Evolutionary conservation across 768 basidiomycete species (phyloP).

Genomic region (Kwoniella botswanensis): DNA sequence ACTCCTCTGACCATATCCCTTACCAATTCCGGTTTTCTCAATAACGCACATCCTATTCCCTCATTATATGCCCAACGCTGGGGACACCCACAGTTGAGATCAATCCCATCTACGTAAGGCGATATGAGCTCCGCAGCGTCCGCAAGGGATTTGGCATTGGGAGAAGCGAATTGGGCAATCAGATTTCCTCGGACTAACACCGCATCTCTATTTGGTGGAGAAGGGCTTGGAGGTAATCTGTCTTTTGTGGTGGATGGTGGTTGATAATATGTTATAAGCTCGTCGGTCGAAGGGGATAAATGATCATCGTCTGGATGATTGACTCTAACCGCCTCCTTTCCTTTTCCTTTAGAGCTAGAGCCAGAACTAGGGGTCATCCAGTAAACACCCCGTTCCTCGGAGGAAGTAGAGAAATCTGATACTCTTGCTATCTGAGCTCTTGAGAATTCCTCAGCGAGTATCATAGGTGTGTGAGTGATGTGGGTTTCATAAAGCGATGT

Average conservation of each 20-base stretch:
- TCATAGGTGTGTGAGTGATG: conserved; percentile 64
- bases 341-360: neutral
- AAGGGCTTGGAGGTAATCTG: conserved; percentile 38
- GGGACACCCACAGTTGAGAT: conserved; percentile 63
- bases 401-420: conserved; percentile 60
- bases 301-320: conserved; percentile 17
- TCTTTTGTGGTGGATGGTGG: conserved; percentile 15
- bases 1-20: conserved; percentile 61
- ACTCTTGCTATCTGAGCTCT: conserved; percentile 60
- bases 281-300: neutral
- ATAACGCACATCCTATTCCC: conserved; percentile 61
- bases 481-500: conserved; percentile 61
- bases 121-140: conserved; percentile 61
- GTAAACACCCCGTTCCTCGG: conserved; percentile 60
- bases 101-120: conserved; percentile 62
- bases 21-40: conserved; percentile 62
- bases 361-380: conserved; percentile 51
- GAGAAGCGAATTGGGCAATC: conserved; percentile 63
- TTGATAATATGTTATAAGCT: conserved; percentile 15
- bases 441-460: conserved; percentile 61
- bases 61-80: conserved; percentile 62
- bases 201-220: conserved; percentile 36
- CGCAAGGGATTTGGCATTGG: conserved; percentile 59
- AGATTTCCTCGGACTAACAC: conserved; percentile 58
- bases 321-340: neutral